A percentile compares a stretch with the other conserved stretches of the same genome.
These are phyloP conservation scores for Raddia guianensis DNA, from an alignment of 176 grass and related monocot genomes.

Conservation along the genomic window DNA sequence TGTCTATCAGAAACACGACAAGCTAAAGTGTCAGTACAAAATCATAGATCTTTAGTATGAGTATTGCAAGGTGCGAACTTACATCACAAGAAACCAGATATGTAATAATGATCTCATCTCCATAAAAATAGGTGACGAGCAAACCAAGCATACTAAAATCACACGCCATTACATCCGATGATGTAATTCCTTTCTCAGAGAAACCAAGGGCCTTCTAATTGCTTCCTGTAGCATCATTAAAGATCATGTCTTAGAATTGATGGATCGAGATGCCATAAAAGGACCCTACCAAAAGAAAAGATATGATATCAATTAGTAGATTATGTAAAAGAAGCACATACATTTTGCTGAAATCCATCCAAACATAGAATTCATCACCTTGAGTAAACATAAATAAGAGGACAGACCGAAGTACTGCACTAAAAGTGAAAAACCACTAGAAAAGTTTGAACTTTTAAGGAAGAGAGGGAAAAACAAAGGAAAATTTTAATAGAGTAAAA, in stretches of 20 bases:
- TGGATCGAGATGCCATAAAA: slow-evolving; percentile 48
- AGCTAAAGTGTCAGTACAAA: background rate
- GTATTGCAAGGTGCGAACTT: slow-evolving; percentile 39
- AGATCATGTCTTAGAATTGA: slow-evolving; percentile 68
- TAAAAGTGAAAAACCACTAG: slow-evolving; percentile 10
- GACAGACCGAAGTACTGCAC: background rate
- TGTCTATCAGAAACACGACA: slow-evolving; percentile 5
- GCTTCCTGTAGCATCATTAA: slow-evolving; percentile 63
- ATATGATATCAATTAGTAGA: slow-evolving; percentile 20
- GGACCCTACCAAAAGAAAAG: slow-evolving; percentile 37
- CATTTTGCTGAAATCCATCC: background rate
- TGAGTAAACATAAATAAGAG: slow-evolving; percentile 24
- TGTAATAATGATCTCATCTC: slow-evolving; percentile 65
- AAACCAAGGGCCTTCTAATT: slow-evolving; percentile 73
- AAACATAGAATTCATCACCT: background rate
- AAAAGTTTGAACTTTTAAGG: background rate
- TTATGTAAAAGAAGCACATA: slow-evolving; percentile 4
- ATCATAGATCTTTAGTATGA: slow-evolving; percentile 20
- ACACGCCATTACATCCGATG: slow-evolving; percentile 54
- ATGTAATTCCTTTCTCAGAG: slow-evolving; percentile 70
- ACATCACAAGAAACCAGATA: slow-evolving; percentile 80
- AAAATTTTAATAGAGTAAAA: slow-evolving; percentile 3
- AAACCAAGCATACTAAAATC: slow-evolving; percentile 67
- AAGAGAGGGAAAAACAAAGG: slow-evolving; percentile 11
- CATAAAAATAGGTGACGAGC: slow-evolving; percentile 63